Base-by-base conservation (phyloP, 108 stramenopile genomes). In the Poteriospumella lacustris region DNA sequence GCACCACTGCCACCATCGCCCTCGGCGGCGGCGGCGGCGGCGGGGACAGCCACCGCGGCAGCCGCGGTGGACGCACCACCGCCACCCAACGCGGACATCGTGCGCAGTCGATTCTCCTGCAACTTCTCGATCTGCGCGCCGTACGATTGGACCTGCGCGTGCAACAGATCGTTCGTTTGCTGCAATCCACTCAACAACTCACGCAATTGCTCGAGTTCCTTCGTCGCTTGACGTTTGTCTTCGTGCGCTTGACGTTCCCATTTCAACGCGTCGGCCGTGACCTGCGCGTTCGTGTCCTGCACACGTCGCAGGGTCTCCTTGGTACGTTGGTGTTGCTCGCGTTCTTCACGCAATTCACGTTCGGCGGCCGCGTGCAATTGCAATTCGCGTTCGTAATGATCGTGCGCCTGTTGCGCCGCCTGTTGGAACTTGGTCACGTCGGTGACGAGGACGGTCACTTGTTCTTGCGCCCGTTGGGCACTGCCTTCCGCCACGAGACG, bases 351-450 rank as follows among this genome's bases (percentile, higher is more conserved):
- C 31, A 64, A 24, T 24, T 64, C 60, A 24, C 60, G 3, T 38
- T 56, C 70, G 38, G 44, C 70, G 9, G 9, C 31, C 36, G 77
- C 77, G 44, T 78, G 77, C 19, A 78, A 33, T 31, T 62, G 59
- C 2, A 78, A 36, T 62, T 78, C 77, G 44, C 59, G 67, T 59
- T 78, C 77, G 44, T 78, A 78, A 12, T 59, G 28, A 2, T 38
- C 77, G 44, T 29, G 44, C 12, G 77, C 77, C 60, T 26, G 2
- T 33, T 31, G 1, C 5, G 77, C 59, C 24, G 59, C 1, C n/a
- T 68, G 9, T 38, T 73, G 44, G 24, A 42, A 38, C 44, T 52
- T 56, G 47, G 26, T 5, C 26, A 56, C 36, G 36, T 73, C 70
- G 31, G 70, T 5, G 9, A 33, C 3, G 12, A 73, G 5, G 38